These are phyloP conservation scores for Magnaporthiopsis poae DNA, from an alignment of 2,329 filamentous ascomycete species.

Conservation along the genomic window DNA sequence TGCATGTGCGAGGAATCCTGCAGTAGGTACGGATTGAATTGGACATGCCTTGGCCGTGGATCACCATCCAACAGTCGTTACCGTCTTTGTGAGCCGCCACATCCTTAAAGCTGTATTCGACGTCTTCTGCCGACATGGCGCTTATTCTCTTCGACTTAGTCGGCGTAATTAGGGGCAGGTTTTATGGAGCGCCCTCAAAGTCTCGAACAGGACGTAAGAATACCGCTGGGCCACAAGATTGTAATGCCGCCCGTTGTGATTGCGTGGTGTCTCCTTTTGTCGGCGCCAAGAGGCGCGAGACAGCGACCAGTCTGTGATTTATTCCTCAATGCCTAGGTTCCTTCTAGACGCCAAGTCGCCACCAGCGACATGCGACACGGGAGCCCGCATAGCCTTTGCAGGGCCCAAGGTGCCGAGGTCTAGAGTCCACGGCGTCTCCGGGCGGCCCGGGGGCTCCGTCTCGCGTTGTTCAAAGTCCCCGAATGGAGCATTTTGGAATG, in stretches of 20 bases:
- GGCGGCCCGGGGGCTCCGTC: too few species aligned
- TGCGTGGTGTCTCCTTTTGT: neutral
- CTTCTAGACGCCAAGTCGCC: neutral
- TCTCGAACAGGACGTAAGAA: too few species aligned
- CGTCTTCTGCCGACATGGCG: neutral
- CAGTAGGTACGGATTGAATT: neutral
- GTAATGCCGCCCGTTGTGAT: neutral
- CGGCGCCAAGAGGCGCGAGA: neutral
- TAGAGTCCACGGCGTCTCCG: neutral
- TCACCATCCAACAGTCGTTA: slow-evolving; percentile 42
- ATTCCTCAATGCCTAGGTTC: neutral
- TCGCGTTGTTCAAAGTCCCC: neutral
- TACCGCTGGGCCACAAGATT: neutral
- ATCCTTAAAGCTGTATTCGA: slow-evolving; percentile 27
- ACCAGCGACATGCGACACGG: too few species aligned
- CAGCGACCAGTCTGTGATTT: neutral
- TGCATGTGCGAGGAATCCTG: neutral
- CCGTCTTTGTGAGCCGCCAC: slow-evolving; percentile 39
- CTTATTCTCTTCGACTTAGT: neutral
- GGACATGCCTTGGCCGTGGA: slow-evolving; percentile 46
- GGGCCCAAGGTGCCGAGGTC: neutral
- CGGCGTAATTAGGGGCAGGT: too few species aligned
- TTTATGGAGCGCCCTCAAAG: neutral
- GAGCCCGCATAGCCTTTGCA: neutral
- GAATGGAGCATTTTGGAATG: neutral